A percentile compares a stretch with the other conserved stretches of the same genome.
Evolutionary conservation across 2,329 filamentous ascomycete genomes (phyloP).

Genomic region (Colletotrichum sansevieriae): DNA sequence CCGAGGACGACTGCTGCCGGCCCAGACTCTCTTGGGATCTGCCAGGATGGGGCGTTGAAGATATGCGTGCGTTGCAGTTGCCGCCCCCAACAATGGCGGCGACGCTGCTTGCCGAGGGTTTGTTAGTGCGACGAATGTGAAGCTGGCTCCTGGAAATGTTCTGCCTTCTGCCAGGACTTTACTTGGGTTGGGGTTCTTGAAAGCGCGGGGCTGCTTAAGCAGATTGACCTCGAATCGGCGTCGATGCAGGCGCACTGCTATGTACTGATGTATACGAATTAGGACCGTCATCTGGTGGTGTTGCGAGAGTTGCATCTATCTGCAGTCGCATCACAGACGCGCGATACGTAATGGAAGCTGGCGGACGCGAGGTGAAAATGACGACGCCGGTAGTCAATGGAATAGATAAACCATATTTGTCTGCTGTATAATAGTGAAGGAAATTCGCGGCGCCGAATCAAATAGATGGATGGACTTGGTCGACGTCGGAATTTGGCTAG

Average conservation of each 20-base stretch:
- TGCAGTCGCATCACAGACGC: conserved; percentile 5
- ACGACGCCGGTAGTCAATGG: conserved; percentile 22
- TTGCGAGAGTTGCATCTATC: background rate
- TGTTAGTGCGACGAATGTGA: conserved; percentile 23
- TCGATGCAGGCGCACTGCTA: conserved; percentile 5
- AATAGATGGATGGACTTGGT: conserved; percentile 25
- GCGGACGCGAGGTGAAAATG: conserved; percentile 6
- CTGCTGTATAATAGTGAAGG: background rate
- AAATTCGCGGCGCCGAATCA: background rate
- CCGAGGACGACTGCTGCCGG: background rate
- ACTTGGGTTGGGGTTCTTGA: conserved; percentile 2
- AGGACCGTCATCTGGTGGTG: conserved; percentile 15
- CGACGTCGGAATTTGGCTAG: conserved; percentile 4
- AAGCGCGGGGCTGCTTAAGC: conserved; percentile 14
- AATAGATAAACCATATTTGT: conserved; percentile 11
- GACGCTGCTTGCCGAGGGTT: conserved; percentile 3
- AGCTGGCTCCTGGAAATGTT: conserved; percentile 3
- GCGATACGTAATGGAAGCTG: background rate
- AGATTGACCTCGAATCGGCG: conserved; percentile 1
- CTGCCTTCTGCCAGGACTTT: conserved; percentile 4
- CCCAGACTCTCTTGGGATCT: background rate
- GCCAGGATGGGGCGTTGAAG: conserved; percentile 28
- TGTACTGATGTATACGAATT: background rate
- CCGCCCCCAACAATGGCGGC: conserved; percentile 27
- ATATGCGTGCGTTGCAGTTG: conserved; percentile 26